Evolutionary conservation across 108 stramenopile species (phyloP).

Genomic region (Pseudonitzschia delicatissima): DNA sequence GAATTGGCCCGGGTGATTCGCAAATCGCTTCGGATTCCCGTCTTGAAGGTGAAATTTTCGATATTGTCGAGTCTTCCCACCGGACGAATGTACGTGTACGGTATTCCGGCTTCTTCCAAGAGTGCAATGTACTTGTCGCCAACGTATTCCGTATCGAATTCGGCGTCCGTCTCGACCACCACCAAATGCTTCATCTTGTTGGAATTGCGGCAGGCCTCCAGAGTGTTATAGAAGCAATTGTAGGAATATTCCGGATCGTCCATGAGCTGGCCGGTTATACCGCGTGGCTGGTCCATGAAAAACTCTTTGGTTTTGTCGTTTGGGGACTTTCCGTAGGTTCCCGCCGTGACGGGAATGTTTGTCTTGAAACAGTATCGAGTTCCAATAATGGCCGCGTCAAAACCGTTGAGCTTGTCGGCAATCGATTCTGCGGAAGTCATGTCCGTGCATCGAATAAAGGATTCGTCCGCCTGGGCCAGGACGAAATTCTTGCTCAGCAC

Average conservation of each 20-base stretch:
- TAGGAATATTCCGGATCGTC: slow-evolving; percentile 21
- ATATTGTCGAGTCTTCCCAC: slow-evolving; percentile 40
- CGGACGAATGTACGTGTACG: slow-evolving; percentile 63
- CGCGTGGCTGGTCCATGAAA: slow-evolving; percentile 61
- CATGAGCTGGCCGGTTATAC: slow-evolving; percentile 9
- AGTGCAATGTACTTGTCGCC: slow-evolving; percentile 40
- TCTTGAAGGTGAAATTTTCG: slow-evolving; percentile 55
- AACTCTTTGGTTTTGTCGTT: slow-evolving; percentile 80
- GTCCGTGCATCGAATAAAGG: slow-evolving; percentile 59
- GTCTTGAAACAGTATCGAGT: slow-evolving; percentile 54
- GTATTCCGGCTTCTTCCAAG: slow-evolving; percentile 45
- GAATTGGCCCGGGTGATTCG: slow-evolving; percentile 6
- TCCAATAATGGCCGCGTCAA: slow-evolving; percentile 60
- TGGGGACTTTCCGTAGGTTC: slow-evolving; percentile 64
- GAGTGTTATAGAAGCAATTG: slow-evolving; percentile 38
- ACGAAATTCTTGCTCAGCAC: slow-evolving; percentile 56
- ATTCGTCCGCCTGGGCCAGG: slow-evolving; percentile 70
- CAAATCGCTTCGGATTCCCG: slow-evolving; percentile 59
- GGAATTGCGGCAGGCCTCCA: slow-evolving; percentile 50
- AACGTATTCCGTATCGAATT: slow-evolving; percentile 13
- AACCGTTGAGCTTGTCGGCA: slow-evolving; percentile 41
- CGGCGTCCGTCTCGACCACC: slow-evolving; percentile 57
- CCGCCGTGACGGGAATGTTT: slow-evolving; percentile 52
- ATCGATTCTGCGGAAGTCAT: slow-evolving; percentile 48
- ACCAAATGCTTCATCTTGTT: slow-evolving; percentile 53